phyloP scores from a whole-genome alignment of 116 monocot genomes.

The Cymodocea nodosa region DNA sequence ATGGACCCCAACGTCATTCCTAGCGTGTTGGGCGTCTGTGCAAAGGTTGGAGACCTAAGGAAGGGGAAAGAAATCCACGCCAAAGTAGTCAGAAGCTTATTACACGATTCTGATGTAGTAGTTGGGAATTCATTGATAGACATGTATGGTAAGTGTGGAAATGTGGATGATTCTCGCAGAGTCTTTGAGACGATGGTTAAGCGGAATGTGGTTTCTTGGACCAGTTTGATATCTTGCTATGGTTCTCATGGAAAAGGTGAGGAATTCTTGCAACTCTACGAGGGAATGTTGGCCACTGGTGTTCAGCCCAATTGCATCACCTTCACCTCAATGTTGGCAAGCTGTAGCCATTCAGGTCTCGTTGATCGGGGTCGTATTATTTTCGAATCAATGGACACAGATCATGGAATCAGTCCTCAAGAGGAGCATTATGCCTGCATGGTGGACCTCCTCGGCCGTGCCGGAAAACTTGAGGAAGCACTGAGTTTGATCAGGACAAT shows the following conservation, averaged over 20 bases:
- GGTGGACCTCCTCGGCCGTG: slow-evolving; percentile 60
- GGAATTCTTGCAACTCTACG: slow-evolving; percentile 21
- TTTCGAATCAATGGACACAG: slow-evolving; percentile 29
- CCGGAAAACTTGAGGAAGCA: slow-evolving; percentile 38
- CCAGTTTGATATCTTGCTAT: slow-evolving; percentile 44
- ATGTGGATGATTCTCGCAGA: slow-evolving; percentile 15
- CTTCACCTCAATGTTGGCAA: slow-evolving; percentile 33
- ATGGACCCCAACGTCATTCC: slow-evolving; percentile 35
- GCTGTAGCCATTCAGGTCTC: slow-evolving; percentile 61
- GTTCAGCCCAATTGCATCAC: slow-evolving; percentile 40
- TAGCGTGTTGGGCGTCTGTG: slow-evolving; percentile 41
- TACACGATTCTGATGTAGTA: slow-evolving; percentile 17
- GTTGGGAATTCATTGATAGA: slow-evolving; percentile 44
- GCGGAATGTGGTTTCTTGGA: slow-evolving; percentile 41
- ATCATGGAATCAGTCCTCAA: slow-evolving; percentile 21
- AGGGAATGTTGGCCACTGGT: slow-evolving; percentile 32
- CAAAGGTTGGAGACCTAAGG: slow-evolving; percentile 30
- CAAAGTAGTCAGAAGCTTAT: slow-evolving; percentile 19
- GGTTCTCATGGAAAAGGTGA: slow-evolving; percentile 28
- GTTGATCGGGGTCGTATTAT: slow-evolving; percentile 22
- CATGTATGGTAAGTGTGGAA: slow-evolving; percentile 58
- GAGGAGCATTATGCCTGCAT: slow-evolving; percentile 72
- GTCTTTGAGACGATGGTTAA: slow-evolving; percentile 25
- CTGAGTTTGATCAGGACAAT: slow-evolving; percentile 25
- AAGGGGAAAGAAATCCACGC: slow-evolving; percentile 52